Evolutionary conservation across 768 basidiomycete genomes (phyloP).

Genomic region (Solioccasus polychromus): DNA sequence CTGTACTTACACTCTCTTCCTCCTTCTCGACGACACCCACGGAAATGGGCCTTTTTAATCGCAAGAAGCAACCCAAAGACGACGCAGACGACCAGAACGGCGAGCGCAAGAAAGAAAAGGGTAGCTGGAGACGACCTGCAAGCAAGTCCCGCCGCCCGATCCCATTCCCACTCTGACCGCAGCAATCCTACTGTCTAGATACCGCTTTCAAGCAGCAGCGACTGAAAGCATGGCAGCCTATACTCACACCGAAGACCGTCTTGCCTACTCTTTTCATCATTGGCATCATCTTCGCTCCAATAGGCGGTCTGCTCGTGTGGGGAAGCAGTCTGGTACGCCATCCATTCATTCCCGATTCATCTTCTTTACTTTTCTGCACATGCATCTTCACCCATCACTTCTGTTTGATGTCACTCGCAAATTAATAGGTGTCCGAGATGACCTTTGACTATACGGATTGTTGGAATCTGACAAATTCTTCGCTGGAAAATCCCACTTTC

Average conservation of each 20-base stretch:
- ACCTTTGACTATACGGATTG: slow-evolving; percentile 95
- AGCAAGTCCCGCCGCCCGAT: slow-evolving; percentile 47
- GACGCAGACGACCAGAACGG: slow-evolving; percentile 38
- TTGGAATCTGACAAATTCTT: slow-evolving; percentile 52
- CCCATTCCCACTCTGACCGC: slow-evolving; percentile 14
- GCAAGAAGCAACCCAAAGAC: slow-evolving; percentile 41
- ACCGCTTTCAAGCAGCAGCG: slow-evolving; percentile 99
- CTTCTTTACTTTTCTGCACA: slow-evolving; percentile 3
- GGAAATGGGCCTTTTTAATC: slow-evolving; percentile 57
- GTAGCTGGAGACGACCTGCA: slow-evolving; percentile 76
- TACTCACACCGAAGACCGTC: slow-evolving; percentile 96
- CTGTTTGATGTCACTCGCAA: neutral
- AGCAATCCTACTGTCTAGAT: slow-evolving; percentile 45
- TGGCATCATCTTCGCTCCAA: slow-evolving; percentile 92
- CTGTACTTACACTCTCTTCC: neutral
- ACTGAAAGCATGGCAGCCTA: slow-evolving; percentile 99
- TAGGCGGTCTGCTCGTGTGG: slow-evolving; percentile 94
- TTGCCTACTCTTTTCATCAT: slow-evolving; percentile 95
- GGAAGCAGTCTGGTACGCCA: slow-evolving; percentile 64
- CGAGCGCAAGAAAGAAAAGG: slow-evolving; percentile 77
- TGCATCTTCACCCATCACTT: neutral
- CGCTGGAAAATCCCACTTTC: slow-evolving; percentile 38
- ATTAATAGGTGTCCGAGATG: slow-evolving; percentile 78
- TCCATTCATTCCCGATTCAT: slow-evolving; percentile 24
- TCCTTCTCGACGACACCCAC: slow-evolving; percentile 18